Evolutionary conservation across 768 basidiomycete genomes (phyloP), one percentile per base, ranked within the genome.

Genomic region (Favolaschia claudopus): DNA sequence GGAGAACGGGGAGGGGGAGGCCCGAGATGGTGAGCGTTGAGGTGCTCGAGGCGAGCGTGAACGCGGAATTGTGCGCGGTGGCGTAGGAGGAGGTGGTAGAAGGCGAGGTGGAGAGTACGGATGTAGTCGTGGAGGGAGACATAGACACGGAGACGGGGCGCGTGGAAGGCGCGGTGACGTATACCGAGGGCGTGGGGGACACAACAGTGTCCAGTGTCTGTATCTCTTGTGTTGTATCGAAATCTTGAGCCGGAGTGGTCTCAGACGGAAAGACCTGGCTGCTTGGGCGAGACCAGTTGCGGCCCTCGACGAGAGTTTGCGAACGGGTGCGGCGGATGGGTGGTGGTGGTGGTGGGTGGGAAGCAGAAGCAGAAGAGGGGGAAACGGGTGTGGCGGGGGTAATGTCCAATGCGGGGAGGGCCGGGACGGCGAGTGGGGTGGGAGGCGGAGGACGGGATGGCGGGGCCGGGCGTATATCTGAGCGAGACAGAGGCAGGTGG

Each of bases 321-420:
- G 62, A 59, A 33, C 54, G 57, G 4, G 58, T 24, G 47, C 53
- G 62, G 20, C 58, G 62, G 12, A 64, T 52, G 28, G 64, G 39
- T 14, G 67, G 51, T 39, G 68, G 47, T 43, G 70, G 69, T 4
- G 68, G 65, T 14, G 68, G 61, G 20, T 64, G 66, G 25, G 38
- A 31, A 64, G 58, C 19, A 69, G 48, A 25, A 61, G 53, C 24
- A 40, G 61, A 9, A 62, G 61, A 19, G 19, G 66, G 29, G 53
- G 42, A 8, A 24, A 50, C n/a, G 27, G 20, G 1, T 22, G 25
- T 6, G 33, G 38, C 5, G 42, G 24, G 13, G 36, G 24, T 5
- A 50, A 28, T 32, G 48, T n/a, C n/a, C 14, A 24, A 22, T 7
- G 40, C 9, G 9, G 40, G 29, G 10, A 14, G 31, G 5, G 22